Evolutionary conservation across 495 filamentous ascomycete species (phyloP), one percentile per base, ranked within the genome.

Genomic region (Glonium stellatum): DNA sequence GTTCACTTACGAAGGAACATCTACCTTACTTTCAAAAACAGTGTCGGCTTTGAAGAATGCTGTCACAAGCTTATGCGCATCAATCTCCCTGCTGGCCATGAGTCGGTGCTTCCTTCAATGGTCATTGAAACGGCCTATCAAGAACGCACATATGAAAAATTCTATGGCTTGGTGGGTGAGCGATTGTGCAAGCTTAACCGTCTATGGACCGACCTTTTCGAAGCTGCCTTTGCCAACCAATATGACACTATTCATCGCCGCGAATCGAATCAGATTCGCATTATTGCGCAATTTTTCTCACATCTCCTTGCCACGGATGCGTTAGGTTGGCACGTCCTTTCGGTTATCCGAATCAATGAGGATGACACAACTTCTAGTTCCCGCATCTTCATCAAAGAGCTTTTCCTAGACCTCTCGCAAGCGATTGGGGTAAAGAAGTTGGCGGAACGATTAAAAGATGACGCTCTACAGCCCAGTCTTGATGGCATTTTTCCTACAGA

Each of bases 161-260:
- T 97, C 74, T 96, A 92, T 69, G 95, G 93, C 37, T 72, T 96
- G 57, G 88, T 97, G 56, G 95, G 90, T 54, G 95, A 99, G 70
- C 81, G 90, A 36, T 97, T 99, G 70, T 88, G 90, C 53, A 95
- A 95, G 70, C 82, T 99, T 63, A 97, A 97, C 67, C 84, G 95
- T 6, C 77, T 97, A 54, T 97, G 95, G 93, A 88, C 81, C 12
- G 90, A 95, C 53, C 80, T 96, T 2, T 96, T 96, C 62, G 90
- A 97, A 69, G 79, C 86, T 60, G 80, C 84, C 11, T 99, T 99
- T 65, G 81, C 83, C 58, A 90, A 92, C 61, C 96, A 97, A 71
- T 97, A 97, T 75, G 89, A 95, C 55, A 97, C 92, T 0, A 97
- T 97, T 62, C 93, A 99, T 73, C 86, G 95, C 19, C 92, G 93